Base-by-base conservation (phyloP, 805 yeast species). In the Candida dajiaensis region DNA sequence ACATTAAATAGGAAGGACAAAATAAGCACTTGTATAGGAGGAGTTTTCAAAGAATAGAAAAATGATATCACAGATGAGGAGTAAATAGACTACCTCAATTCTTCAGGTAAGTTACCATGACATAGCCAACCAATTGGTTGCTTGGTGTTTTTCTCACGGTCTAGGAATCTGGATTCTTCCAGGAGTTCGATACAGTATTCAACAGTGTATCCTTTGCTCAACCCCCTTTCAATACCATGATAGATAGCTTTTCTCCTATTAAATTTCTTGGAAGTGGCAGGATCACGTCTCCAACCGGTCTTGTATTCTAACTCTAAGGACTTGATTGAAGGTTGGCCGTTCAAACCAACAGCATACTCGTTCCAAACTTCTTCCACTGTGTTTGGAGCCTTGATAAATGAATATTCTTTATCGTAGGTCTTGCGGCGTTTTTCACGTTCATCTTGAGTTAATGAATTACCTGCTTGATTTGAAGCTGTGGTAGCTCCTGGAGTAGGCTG, bases 211-310 rank as follows among this genome's bases (percentile, higher is more conserved):
- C 81, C 81, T 52, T 69, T 68, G 4, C 56, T 52, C 43, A 70
- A 53, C 1, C 81, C 83, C 9, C 53, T 64, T 54, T 78, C 81
- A 43, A 78, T 76, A 6, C 82, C 82, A 50, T 70, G 73, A 60
- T 77, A 78, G 21, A 78, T 68, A 29, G 73, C 74, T 55, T 74
- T 76, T 36, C 83, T 64, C 50, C 84, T 59, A 41, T 75, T 68
- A 55, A 74, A 78, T 40, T 80, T 72, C 50, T 79, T 72, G 45
- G 73, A 72, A 26, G 75, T 75, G 0, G 81, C 80, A 10, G 75
- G 69, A 42, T 69, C 80, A 42, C 76, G 65, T 57, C 83, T 68
- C 84, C 84, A 78, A 31, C 73, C 72, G 1, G 80, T 71, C 43
- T 73, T 74, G 51, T 70, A 78, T 49, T 73, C 68, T 7, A 57